phyloP scores from a whole-genome alignment of 2,329 filamentous ascomycete species.

The Penicillium verrucosum region DNA sequence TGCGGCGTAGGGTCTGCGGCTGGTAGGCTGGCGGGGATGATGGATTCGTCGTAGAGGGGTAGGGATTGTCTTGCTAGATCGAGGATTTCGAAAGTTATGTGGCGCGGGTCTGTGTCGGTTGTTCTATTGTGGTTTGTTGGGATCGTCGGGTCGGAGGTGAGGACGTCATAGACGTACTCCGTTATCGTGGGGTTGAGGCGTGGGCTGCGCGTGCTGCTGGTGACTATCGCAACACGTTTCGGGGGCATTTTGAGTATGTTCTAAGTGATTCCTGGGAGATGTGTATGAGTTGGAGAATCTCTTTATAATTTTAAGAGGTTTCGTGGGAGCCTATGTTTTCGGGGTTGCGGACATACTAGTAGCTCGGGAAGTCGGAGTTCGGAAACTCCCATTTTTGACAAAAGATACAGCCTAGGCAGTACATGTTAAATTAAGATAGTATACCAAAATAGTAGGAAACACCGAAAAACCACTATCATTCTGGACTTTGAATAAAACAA shows the following conservation, averaged over 20 bases:
- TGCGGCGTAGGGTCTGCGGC: slow-evolving; percentile 24
- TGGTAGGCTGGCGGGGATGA: slow-evolving; percentile 37
- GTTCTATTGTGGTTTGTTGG: slow-evolving; percentile 12
- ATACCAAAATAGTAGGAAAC: no score
- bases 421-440: background rate
- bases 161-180: slow-evolving; percentile 29
- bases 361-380: background rate
- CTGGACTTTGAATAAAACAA: background rate
- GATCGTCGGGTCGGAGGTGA: slow-evolving; percentile 16
- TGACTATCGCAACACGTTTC: slow-evolving; percentile 35
- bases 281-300: background rate
- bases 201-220: slow-evolving; percentile 35
- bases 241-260: slow-evolving; percentile 14
- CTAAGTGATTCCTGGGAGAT: background rate
- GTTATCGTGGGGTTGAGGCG: slow-evolving; percentile 38
- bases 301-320: background rate
- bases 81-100: slow-evolving; percentile 28
- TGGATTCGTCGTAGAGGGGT: slow-evolving; percentile 40
- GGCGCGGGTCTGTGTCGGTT: slow-evolving; percentile 18
- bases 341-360: background rate
- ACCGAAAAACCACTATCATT: background rate
- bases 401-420: background rate
- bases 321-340: background rate
- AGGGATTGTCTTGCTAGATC: slow-evolving; percentile 34
- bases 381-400: background rate